A percentile compares a stretch with the other conserved stretches of the same genome.
phyloP scores from a whole-genome alignment of 805 yeast species.

The Metschnikowia colocasiae region DNA sequence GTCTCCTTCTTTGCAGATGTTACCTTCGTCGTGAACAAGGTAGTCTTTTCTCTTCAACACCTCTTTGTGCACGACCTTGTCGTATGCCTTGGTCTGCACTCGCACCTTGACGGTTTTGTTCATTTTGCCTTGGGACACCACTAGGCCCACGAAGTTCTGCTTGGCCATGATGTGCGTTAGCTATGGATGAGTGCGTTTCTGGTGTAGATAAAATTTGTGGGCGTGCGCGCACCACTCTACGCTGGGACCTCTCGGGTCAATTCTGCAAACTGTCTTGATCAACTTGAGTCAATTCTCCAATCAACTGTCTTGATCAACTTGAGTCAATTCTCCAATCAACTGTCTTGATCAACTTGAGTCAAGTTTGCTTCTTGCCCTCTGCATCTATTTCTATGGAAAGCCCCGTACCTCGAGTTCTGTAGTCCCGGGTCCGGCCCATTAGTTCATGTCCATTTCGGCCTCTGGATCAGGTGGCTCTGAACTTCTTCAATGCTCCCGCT shows the following conservation, averaged over 20 bases:
- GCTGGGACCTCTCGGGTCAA: too few species aligned
- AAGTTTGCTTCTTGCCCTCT: too few species aligned
- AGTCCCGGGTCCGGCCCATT: too few species aligned
- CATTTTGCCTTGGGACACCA: slow-evolving; percentile 95
- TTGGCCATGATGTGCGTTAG: slow-evolving; percentile 58
- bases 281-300: too few species aligned
- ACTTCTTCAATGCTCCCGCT: slow-evolving; percentile 20
- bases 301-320: too few species aligned
- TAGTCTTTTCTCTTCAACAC: slow-evolving; percentile 75
- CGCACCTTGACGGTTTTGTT: slow-evolving; percentile 91
- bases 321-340: too few species aligned
- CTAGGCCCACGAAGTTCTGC: slow-evolving; percentile 88
- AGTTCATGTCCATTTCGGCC: too few species aligned
- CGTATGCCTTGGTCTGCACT: slow-evolving; percentile 72
- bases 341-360: too few species aligned
- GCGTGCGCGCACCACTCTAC: slow-evolving; percentile 7
- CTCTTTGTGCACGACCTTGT: slow-evolving; percentile 69
- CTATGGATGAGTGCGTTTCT: not conserved
- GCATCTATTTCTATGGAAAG: too few species aligned
- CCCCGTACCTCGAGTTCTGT: too few species aligned
- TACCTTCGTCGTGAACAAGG: slow-evolving; percentile 90
- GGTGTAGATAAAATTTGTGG: not conserved
- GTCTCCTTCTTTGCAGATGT: slow-evolving; percentile 91
- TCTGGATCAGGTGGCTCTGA: slow-evolving; percentile 6
- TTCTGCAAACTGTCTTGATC: too few species aligned